These are phyloP conservation scores for Starmerella vaccinii DNA, from an alignment of 805 yeast species.

Conservation along the genomic window DNA sequence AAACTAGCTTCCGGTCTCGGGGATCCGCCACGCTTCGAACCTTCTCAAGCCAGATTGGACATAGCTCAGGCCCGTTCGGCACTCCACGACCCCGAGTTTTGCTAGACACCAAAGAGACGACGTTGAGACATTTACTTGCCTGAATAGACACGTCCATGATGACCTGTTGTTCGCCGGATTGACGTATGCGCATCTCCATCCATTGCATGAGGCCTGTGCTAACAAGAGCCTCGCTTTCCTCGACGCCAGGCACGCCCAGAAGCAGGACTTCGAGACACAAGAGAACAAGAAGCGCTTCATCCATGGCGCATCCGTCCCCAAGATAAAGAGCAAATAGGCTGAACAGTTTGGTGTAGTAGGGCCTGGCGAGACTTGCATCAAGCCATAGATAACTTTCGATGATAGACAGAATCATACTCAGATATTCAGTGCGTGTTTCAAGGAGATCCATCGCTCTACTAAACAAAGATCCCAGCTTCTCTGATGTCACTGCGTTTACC, in stretches of 20 bases:
- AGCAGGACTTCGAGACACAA: slow-evolving; percentile 15
- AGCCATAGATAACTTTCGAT: slow-evolving; percentile 31
- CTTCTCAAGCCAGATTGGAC: slow-evolving; percentile 29
- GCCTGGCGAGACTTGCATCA: slow-evolving; percentile 22
- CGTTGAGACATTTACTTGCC: slow-evolving; percentile 10
- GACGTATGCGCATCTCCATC: slow-evolving; percentile 8
- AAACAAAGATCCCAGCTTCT: slow-evolving; percentile 32
- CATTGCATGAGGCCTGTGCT: slow-evolving; percentile 14
- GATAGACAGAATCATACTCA: slow-evolving; percentile 28
- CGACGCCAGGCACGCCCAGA: slow-evolving; percentile 3
- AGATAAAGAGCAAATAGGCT: slow-evolving; percentile 25
- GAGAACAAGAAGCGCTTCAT: slow-evolving; percentile 19
- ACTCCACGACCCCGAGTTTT: slow-evolving; percentile 11
- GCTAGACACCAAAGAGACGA: slow-evolving; percentile 12
- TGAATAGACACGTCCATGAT: slow-evolving; percentile 10
- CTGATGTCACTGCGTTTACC: slow-evolving; percentile 37
- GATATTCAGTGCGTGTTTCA: slow-evolving; percentile 46
- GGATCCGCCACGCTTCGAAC: slow-evolving; percentile 58
- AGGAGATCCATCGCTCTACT: slow-evolving; percentile 50
- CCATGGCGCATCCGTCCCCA: slow-evolving; percentile 21
- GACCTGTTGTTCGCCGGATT: slow-evolving; percentile 7
- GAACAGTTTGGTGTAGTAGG: slow-evolving; percentile 17
- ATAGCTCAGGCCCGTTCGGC: neutral
- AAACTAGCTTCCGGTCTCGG: slow-evolving; percentile 56
- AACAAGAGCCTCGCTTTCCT: slow-evolving; percentile 2